phyloP scores from a whole-genome alignment of 306 rosid genomes.

The Cercis canadensis region DNA sequence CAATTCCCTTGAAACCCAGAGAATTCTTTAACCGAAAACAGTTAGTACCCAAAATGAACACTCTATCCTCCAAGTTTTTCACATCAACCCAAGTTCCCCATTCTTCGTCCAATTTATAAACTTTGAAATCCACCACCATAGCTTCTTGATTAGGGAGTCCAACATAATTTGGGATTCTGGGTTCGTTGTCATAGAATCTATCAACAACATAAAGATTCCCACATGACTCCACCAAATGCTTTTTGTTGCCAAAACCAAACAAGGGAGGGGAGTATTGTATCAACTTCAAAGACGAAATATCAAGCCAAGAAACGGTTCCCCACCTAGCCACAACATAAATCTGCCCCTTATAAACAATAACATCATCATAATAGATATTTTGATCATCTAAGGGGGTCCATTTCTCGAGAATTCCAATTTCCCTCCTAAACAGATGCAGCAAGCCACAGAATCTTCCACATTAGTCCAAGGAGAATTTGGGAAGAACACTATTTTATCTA shows the following conservation, averaged over 20 bases:
- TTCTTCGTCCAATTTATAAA: conserved; percentile 58
- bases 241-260: conserved; percentile 62
- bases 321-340: conserved; percentile 64
- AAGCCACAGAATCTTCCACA: conserved; percentile 33
- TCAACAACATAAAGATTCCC: conserved; percentile 74
- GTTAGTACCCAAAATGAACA: conserved; percentile 42
- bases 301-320: conserved; percentile 74
- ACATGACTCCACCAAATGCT: conserved; percentile 72
- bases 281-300: conserved; percentile 42
- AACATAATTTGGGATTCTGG: conserved; percentile 10
- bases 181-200: conserved; percentile 45
- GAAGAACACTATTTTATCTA: conserved; percentile 52
- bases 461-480: conserved; percentile 48
- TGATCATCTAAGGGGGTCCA: conserved; percentile 50
- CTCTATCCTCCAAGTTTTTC: conserved; percentile 46
- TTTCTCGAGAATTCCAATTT: conserved; percentile 52
- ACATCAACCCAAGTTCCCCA: conserved; percentile 58
- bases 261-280: conserved; percentile 63
- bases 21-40: conserved; percentile 39
- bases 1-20: conserved; percentile 49
- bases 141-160: not conserved
- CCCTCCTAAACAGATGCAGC: conserved; percentile 50
- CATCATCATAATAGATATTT: conserved; percentile 61
- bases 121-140: conserved; percentile 51
- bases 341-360: conserved; percentile 57